A percentile compares a stretch with the other conserved stretches of the same genome.
These are phyloP conservation scores for Phytopythium chamaehyphon DNA, from an alignment of 352 stramenopile species.

Conservation along the genomic window DNA sequence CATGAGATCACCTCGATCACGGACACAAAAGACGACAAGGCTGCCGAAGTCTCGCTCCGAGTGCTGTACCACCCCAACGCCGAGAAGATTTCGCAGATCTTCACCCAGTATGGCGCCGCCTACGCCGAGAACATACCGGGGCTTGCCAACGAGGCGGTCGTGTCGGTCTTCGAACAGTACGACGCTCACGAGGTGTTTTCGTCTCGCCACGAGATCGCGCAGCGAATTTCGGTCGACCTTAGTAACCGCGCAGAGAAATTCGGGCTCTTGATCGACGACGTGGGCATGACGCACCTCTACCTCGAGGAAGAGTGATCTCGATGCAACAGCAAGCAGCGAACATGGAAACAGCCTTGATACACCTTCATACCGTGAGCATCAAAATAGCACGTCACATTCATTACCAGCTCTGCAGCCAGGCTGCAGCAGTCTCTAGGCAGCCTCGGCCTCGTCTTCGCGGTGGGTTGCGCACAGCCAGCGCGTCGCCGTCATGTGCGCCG, in stretches of 20 bases:
- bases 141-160: conserved; percentile 95
- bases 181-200: conserved; percentile 99
- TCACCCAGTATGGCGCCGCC: conserved; percentile 95
- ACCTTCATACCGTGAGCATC: no score
- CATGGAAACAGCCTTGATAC: no score
- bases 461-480: conserved; percentile 34
- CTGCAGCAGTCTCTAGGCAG: not conserved
- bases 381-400: no score
- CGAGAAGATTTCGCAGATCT: conserved; percentile 95
- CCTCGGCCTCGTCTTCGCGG: not conserved
- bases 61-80: conserved; percentile 93
- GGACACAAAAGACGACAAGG: conserved; percentile 99
- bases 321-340: no score
- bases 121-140: conserved; percentile 99
- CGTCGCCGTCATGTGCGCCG: conserved; percentile 10
- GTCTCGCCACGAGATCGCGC: conserved; percentile 97
- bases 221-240: conserved; percentile 95
- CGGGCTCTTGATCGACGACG: conserved; percentile 98
- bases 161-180: conserved; percentile 96
- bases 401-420: no score
- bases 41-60: conserved; percentile 99
- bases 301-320: no score
- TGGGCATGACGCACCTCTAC: conserved; percentile 98
- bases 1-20: conserved; percentile 95
- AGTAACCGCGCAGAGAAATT: conserved; percentile 96